Evolutionary conservation across 2,329 filamentous ascomycete species (phyloP).

Genomic region (Talaromyces rugulosus): DNA sequence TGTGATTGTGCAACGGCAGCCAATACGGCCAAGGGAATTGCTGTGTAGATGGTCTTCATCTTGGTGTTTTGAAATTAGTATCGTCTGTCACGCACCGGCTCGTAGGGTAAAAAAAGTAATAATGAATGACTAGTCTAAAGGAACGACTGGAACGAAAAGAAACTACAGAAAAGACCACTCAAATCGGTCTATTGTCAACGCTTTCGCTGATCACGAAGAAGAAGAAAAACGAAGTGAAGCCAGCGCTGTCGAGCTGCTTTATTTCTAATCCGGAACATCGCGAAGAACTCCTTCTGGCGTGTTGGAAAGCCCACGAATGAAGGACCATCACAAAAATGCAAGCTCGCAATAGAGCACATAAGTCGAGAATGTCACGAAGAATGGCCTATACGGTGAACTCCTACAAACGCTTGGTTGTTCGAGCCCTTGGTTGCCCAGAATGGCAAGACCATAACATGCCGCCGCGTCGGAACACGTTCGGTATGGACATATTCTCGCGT

Average conservation of each 20-base stretch:
- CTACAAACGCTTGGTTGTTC: background rate
- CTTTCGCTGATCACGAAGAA: conserved; percentile 10
- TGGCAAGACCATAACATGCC: conserved; percentile 10
- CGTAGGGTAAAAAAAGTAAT: background rate
- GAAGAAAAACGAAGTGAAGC: background rate
- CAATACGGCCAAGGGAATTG: conserved; percentile 33
- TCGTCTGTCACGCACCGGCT: conserved; percentile 1
- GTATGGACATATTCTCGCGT: background rate
- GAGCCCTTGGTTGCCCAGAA: background rate
- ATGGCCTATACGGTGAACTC: conserved; percentile 1
- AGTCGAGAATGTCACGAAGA: conserved; percentile 14
- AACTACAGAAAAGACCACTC: conserved; percentile 8
- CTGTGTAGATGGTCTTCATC: conserved; percentile 35
- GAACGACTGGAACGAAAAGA: conserved; percentile 11
- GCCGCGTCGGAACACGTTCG: background rate
- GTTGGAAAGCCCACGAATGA: conserved; percentile 9
- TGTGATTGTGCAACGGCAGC: conserved; percentile 27
- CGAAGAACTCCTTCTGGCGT: background rate
- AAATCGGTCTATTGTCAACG: conserved; percentile 5
- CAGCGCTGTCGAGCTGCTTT: conserved; percentile 11
- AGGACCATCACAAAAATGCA: conserved; percentile 12
- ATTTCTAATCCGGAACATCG: conserved; percentile 6
- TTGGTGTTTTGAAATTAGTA: conserved; percentile 7
- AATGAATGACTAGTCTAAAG: conserved; percentile 13
- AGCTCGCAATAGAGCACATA: background rate